Evolutionary conservation across 2,329 filamentous ascomycete species (phyloP).

Genomic region (Colletotrichum phormii): DNA sequence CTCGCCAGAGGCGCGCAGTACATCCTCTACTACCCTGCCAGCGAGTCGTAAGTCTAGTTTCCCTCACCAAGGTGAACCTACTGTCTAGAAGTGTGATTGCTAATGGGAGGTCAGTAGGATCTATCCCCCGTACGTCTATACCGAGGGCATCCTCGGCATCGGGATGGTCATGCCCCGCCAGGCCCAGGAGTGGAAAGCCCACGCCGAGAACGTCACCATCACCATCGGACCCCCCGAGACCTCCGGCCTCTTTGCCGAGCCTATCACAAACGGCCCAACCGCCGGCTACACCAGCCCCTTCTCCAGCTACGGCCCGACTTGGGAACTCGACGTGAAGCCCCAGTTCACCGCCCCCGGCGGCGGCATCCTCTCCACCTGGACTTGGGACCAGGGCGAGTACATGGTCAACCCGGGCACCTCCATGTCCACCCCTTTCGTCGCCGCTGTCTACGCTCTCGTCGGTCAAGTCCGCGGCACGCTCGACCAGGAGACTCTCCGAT

Average conservation of each 20-base stretch:
- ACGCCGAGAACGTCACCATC: slow-evolving; percentile 40
- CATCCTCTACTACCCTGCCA: slow-evolving; percentile 52
- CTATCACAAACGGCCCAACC: slow-evolving; percentile 36
- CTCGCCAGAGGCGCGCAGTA: slow-evolving; percentile 55
- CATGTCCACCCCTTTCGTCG: slow-evolving; percentile 63
- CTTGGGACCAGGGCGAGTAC: slow-evolving; percentile 53
- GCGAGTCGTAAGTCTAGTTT: background rate
- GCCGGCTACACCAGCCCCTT: slow-evolving; percentile 52
- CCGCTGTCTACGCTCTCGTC: slow-evolving; percentile 51
- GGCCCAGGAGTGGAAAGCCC: slow-evolving; percentile 41
- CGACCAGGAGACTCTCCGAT: slow-evolving; percentile 41
- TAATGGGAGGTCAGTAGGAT: slow-evolving; percentile 18
- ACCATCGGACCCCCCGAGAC: slow-evolving; percentile 35
- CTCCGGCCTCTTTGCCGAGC: slow-evolving; percentile 29
- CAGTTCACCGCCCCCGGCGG: slow-evolving; percentile 61
- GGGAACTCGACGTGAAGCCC: slow-evolving; percentile 60
- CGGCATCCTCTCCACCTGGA: slow-evolving; percentile 64
- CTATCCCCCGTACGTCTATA: background rate
- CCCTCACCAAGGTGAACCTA: no score
- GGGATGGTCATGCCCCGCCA: slow-evolving; percentile 38
- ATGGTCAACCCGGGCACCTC: slow-evolving; percentile 64
- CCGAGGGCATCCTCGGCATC: slow-evolving; percentile 31
- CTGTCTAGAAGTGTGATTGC: background rate
- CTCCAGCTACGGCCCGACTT: slow-evolving; percentile 59
- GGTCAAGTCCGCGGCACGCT: slow-evolving; percentile 43